Evolutionary conservation across 1,139 yeast species (phyloP).

Genomic region (Debaryomyces coudertii): DNA sequence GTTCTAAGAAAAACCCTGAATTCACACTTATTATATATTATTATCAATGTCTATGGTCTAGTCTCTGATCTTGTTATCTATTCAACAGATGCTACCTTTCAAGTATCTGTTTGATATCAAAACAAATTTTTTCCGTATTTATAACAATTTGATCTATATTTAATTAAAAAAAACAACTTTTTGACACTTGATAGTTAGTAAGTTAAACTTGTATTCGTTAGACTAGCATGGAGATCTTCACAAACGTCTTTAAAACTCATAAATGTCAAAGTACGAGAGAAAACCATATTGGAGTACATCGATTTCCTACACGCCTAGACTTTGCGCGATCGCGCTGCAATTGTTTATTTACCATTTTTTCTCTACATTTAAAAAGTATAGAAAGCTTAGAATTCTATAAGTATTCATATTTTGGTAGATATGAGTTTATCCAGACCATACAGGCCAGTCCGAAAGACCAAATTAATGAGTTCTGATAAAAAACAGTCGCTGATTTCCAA

Average conservation of each 20-base stretch:
- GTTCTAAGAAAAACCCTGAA: background rate
- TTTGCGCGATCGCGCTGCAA: slow-evolving; percentile 7
- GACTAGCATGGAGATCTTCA: background rate
- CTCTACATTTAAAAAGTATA: background rate
- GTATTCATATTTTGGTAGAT: background rate
- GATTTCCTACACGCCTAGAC: background rate
- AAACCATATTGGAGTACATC: background rate
- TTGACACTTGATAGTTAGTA: background rate
- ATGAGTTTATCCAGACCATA: slow-evolving; percentile 14
- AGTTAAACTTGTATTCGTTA: background rate
- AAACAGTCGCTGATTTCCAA: slow-evolving; percentile 22
- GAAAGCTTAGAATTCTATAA: background rate
- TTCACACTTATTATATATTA: background rate
- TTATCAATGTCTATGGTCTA: background rate
- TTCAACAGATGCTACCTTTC: background rate
- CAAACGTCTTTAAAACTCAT: background rate
- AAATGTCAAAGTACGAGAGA: background rate
- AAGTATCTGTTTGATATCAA: background rate
- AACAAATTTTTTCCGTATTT: background rate
- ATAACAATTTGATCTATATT: background rate
- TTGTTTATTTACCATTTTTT: slow-evolving; percentile 7
- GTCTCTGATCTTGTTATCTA: background rate
- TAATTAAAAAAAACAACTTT: background rate
- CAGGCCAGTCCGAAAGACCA: slow-evolving; percentile 15
- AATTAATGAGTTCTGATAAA: slow-evolving; percentile 9